Evolutionary conservation across 2,329 filamentous ascomycete species (phyloP).

Genomic region (Fusarium sp.): DNA sequence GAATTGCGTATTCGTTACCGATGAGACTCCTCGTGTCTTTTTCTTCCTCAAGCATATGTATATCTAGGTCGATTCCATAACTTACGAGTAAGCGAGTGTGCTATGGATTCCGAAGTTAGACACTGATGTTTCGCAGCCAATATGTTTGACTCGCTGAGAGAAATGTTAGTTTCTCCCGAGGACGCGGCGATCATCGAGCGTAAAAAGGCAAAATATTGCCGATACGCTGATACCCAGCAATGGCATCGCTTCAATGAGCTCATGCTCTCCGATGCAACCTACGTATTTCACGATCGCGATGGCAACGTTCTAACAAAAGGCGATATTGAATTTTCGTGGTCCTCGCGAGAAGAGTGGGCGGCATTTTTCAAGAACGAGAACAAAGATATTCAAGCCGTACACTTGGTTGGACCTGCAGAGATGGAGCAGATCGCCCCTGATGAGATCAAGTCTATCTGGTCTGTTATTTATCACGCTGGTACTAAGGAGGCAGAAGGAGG

Average conservation of each 20-base stretch:
- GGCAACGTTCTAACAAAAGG: background rate
- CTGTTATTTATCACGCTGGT: constrained; percentile 22
- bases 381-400: constrained; percentile 22
- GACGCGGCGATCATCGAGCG: constrained; percentile 9
- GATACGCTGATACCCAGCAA: constrained; percentile 22
- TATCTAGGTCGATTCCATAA: no score
- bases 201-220: constrained; percentile 37
- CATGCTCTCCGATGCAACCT: constrained; percentile 18
- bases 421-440: constrained; percentile 11
- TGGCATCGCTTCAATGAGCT: constrained; percentile 24
- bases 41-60: no score
- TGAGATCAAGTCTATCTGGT: constrained; percentile 20
- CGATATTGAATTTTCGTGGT: background rate
- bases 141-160: rapidly evolving
- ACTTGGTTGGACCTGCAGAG: constrained; percentile 13
- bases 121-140: background rate
- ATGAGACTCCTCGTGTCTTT: no score
- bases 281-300: constrained; percentile 7
- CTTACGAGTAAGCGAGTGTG: no score
- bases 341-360: background rate
- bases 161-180: constrained; percentile 11
- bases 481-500: background rate
- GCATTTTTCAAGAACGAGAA: constrained; percentile 19
- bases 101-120: background rate
- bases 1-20: no score